Percentiles rank a stretch among this genome's conserved stretches.
Evolutionary conservation across 202 grass and related monocot genomes (phyloP).

Genomic region (Carex arenaria): DNA sequence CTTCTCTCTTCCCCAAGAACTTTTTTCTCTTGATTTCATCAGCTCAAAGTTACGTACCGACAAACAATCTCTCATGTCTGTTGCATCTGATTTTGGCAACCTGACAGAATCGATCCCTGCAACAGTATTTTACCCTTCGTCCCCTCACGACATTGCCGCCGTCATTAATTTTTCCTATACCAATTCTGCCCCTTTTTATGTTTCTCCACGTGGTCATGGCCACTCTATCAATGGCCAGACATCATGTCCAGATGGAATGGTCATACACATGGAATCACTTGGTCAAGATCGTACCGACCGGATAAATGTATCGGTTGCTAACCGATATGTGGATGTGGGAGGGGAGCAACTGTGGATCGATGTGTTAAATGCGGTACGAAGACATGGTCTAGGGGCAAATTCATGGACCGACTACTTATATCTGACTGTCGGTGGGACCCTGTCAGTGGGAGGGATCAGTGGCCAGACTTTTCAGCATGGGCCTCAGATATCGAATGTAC

Average conservation of each 20-base stretch:
- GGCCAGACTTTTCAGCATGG: constrained; percentile 77
- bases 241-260: constrained; percentile 38
- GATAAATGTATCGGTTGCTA: constrained; percentile 38
- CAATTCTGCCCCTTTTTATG: constrained; percentile 27
- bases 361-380: constrained; percentile 43
- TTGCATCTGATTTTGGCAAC: constrained; percentile 59
- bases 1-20: constrained; percentile 14
- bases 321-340: constrained; percentile 58
- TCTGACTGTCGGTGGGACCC: constrained; percentile 77
- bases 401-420: constrained; percentile 84
- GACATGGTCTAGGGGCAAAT: constrained; percentile 39
- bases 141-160: constrained; percentile 41
- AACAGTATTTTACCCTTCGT: constrained; percentile 63
- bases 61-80: constrained; percentile 18
- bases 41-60: constrained; percentile 27
- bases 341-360: constrained; percentile 90
- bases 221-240: constrained; percentile 71
- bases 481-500: constrained; percentile 75
- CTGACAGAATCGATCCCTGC: background rate
- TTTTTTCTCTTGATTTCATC: constrained; percentile 22
- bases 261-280: constrained; percentile 66
- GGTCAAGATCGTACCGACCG: background rate
- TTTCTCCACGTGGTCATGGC: constrained; percentile 55
- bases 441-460: constrained; percentile 82
- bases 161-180: constrained; percentile 43